phyloP scores from a whole-genome alignment of 768 basidiomycete species.

The Hygrophoropsis aurantiaca region DNA sequence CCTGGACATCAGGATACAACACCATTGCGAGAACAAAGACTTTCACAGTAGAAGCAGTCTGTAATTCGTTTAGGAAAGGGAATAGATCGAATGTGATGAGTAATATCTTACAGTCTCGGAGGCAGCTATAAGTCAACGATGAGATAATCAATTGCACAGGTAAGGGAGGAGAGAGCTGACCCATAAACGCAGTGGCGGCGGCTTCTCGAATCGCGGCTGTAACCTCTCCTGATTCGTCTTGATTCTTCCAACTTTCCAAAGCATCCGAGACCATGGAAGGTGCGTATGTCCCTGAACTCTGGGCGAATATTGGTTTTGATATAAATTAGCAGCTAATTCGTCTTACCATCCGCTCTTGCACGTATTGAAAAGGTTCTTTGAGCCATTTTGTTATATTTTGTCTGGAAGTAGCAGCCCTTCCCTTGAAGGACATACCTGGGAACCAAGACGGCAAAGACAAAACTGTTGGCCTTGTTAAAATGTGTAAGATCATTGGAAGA shows the following conservation, averaged over 20 bases:
- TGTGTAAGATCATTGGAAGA: not conserved
- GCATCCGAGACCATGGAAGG: conserved; percentile 22
- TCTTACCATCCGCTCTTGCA: conserved; percentile 18
- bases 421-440: conserved; percentile 19
- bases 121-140: conserved; percentile 12
- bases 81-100: too few species aligned
- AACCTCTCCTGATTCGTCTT: conserved; percentile 18
- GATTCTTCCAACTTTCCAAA: conserved; percentile 17
- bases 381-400: conserved; percentile 16
- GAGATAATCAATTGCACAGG: not conserved
- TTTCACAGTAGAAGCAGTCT: conserved; percentile 3
- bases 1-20: conserved; percentile 22
- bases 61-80: not conserved
- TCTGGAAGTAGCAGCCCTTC: conserved; percentile 15
- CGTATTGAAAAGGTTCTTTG: conserved; percentile 21
- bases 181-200: conserved; percentile 18
- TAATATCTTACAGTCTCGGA: conserved; percentile 20
- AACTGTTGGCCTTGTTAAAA: conserved; percentile 11
- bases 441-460: conserved; percentile 25
- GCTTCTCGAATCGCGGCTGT: conserved; percentile 16
- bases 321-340: not conserved
- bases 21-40: conserved; percentile 27
- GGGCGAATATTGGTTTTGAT: not conserved
- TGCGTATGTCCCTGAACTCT: conserved; percentile 15
- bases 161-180: not conserved